These are phyloP conservation scores for Dryadomyces sulphureus DNA, from an alignment of 2,329 filamentous ascomycete species.

Conservation along the genomic window DNA sequence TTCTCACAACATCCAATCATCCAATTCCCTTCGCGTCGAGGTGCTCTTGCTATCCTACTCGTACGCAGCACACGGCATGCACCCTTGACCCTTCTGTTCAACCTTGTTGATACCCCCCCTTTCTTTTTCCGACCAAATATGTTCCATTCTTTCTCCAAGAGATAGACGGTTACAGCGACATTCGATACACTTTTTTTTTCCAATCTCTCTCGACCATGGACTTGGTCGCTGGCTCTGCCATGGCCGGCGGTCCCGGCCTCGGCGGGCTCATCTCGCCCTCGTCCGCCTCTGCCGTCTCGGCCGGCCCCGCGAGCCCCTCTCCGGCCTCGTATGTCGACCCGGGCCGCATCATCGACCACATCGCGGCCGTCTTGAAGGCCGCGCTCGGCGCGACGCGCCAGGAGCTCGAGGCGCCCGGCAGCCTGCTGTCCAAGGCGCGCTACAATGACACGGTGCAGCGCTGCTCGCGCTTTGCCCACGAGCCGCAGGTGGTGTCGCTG, in stretches of 20 bases:
- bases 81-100: not conserved
- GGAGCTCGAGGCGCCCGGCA: constrained; percentile 70
- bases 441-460: constrained; percentile 70
- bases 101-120: not conserved
- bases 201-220: constrained; percentile 30
- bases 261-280: constrained; percentile 27
- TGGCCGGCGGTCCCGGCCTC: constrained; percentile 24
- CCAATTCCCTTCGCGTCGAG: not conserved
- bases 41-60: not conserved
- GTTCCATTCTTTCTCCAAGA: not conserved
- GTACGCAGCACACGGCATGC: not conserved
- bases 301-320: constrained; percentile 11
- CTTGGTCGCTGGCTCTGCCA: constrained; percentile 26
- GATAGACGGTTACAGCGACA: constrained; percentile 3
- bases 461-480: constrained; percentile 78
- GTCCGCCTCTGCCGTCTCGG: not conserved
- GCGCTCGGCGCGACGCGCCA: constrained; percentile 60
- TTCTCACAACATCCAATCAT: not conserved
- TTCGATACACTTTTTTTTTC: not conserved
- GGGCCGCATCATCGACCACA: constrained; percentile 54
- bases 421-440: constrained; percentile 60
- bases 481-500: constrained; percentile 69
- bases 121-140: not conserved
- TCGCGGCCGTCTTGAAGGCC: constrained; percentile 54
- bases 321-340: constrained; percentile 48